Evolutionary conservation across 345 rosid genomes (phyloP).

Genomic region (Eucalyptus paniculata): DNA sequence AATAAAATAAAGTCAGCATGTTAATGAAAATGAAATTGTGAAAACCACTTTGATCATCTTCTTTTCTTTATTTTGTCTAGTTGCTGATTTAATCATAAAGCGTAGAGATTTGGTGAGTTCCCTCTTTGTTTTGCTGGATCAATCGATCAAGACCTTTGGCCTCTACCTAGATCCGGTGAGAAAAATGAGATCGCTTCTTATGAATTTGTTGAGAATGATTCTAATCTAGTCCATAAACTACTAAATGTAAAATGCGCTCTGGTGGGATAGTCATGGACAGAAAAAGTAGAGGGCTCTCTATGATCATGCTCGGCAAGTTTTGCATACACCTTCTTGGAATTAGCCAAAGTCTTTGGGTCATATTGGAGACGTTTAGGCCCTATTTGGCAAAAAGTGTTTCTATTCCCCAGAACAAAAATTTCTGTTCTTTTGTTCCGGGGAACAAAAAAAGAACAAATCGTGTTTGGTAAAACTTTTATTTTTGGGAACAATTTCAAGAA

Average conservation of each 20-base stretch:
- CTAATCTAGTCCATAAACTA: no score
- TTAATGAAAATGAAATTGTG: neutral
- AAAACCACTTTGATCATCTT: neutral
- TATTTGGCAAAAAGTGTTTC: no score
- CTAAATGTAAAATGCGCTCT: neutral
- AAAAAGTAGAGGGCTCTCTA: no score
- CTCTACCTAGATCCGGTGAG: no score
- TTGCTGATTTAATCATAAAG: neutral
- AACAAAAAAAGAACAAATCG: no score
- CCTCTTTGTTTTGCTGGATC: no score
- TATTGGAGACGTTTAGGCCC: neutral
- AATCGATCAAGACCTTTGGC: no score
- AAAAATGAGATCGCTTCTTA: no score
- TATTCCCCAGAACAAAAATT: accelerated
- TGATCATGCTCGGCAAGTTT: no score
- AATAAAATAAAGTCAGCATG: neutral
- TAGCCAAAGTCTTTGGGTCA: neutral
- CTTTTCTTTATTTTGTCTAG: neutral
- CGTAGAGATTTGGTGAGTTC: neutral
- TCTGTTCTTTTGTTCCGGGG: no score
- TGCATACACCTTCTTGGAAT: neutral
- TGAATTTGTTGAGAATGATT: neutral
- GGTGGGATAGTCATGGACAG: neutral
- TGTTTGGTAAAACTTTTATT: no score
- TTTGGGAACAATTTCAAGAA: no score